These are phyloP conservation scores for Claviceps cyperi DNA, from an alignment of 2,329 filamentous ascomycete genomes.

Conservation along the genomic window DNA sequence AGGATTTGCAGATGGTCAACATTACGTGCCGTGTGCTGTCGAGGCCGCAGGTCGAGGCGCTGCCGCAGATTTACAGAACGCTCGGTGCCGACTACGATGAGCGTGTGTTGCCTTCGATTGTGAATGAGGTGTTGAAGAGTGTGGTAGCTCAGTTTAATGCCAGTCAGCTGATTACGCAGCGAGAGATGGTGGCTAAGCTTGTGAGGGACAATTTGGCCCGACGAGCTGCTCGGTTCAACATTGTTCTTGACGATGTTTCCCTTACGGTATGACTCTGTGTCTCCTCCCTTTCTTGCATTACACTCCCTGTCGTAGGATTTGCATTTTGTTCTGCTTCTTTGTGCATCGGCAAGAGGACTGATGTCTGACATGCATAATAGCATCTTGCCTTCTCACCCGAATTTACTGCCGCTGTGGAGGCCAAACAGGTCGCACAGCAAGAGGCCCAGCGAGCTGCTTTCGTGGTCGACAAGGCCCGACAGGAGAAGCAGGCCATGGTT, in stretches of 20 bases:
- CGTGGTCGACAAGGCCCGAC: conserved; percentile 93
- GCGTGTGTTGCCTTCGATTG: conserved; percentile 88
- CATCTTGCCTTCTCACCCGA: conserved; percentile 61
- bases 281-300: conserved; percentile 13
- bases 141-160: conserved; percentile 99
- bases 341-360: neutral
- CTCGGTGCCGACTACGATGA: conserved; percentile 94
- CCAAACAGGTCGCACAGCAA: conserved; percentile 68
- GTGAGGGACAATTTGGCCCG: conserved; percentile 87
- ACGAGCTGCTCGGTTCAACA: conserved; percentile 91
- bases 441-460: conserved; percentile 96
- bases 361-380: conserved; percentile 19
- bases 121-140: conserved; percentile 97
- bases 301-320: neutral
- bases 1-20: conserved; percentile 99
- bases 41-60: conserved; percentile 68
- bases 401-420: conserved; percentile 59
- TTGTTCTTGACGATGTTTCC: conserved; percentile 92
- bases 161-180: conserved; percentile 94
- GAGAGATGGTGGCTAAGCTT: conserved; percentile 85
- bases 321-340: neutral
- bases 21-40: conserved; percentile 99
- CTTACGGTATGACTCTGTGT: conserved; percentile 50
- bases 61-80: conserved; percentile 95
- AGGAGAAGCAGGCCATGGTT: conserved; percentile 98